Evolutionary conservation across 805 yeast species (phyloP).

Genomic region (Candida boidinii): DNA sequence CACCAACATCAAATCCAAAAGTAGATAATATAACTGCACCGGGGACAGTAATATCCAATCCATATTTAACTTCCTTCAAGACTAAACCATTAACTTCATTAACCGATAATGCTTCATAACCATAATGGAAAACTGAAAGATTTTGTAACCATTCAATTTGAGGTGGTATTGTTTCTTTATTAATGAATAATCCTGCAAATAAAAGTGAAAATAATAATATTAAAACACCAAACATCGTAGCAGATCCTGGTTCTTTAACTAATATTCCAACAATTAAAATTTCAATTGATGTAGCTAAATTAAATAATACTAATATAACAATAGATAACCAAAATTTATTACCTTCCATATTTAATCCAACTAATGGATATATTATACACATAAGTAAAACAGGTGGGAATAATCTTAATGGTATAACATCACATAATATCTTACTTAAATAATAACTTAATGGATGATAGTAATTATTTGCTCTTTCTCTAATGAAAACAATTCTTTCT

Average conservation of each 20-base stretch:
- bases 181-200: constrained; percentile 90
- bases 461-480: constrained; percentile 93
- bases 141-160: constrained; percentile 68
- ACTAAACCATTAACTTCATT: constrained; percentile 88
- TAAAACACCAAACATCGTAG: constrained; percentile 81
- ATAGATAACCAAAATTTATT: constrained; percentile 66
- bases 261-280: constrained; percentile 83
- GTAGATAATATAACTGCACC: constrained; percentile 96
- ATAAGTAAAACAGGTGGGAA: constrained; percentile 85
- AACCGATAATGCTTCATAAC: constrained; percentile 85
- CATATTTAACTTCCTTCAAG: constrained; percentile 81
- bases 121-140: constrained; percentile 88
- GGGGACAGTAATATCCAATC: constrained; percentile 90
- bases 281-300: constrained; percentile 77
- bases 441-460: constrained; percentile 85
- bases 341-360: constrained; percentile 75
- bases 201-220: constrained; percentile 75
- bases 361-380: constrained; percentile 80
- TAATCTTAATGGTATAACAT: constrained; percentile 83
- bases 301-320: constrained; percentile 68
- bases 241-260: constrained; percentile 84
- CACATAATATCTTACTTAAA: constrained; percentile 78
- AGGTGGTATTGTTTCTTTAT: constrained; percentile 49
- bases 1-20: constrained; percentile 85
- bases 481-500: constrained; percentile 81